Percentiles rank a stretch among this genome's conserved stretches.
Evolutionary conservation across 139 green algal species (phyloP).

Genomic region (Zygnema circumcarinatum): DNA sequence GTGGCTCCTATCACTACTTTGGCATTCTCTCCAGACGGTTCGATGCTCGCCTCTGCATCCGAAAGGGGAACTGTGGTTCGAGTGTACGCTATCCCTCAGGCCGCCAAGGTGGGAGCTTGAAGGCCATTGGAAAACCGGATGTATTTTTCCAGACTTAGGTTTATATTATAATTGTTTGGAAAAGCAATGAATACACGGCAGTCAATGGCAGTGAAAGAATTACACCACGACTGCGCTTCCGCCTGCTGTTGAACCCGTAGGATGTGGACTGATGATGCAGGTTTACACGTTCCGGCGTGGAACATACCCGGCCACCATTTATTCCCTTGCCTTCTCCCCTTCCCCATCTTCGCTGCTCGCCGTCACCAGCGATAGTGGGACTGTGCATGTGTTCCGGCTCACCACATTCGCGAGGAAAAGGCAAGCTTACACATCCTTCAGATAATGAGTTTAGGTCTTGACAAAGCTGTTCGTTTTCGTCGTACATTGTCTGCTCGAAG

Average conservation of each 20-base stretch:
- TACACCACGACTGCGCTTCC: no score
- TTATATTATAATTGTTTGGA: no score
- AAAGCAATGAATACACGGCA: no score
- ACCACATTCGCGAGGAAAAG: background rate
- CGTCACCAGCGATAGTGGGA: background rate
- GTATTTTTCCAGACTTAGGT: no score
- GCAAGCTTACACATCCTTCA: no score
- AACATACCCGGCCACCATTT: background rate
- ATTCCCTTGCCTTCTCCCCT: background rate
- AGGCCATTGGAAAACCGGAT: no score
- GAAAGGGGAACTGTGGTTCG: constrained; percentile 82
- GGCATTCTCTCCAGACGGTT: constrained; percentile 50
- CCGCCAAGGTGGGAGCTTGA: constrained; percentile 36
- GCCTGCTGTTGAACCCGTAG: no score
- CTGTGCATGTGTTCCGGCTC: background rate
- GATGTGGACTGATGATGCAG: no score
- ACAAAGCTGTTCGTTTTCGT: no score
- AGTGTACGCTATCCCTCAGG: constrained; percentile 69
- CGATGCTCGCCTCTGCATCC: constrained; percentile 78
- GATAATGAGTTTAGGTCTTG: no score
- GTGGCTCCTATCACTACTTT: constrained; percentile 66
- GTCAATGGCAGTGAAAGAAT: no score
- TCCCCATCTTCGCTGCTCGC: background rate
- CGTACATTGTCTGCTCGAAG: no score
- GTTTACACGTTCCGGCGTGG: constrained; percentile 10